phyloP scores from a whole-genome alignment of 768 basidiomycete species.

The Tylopilus subfusipes region DNA sequence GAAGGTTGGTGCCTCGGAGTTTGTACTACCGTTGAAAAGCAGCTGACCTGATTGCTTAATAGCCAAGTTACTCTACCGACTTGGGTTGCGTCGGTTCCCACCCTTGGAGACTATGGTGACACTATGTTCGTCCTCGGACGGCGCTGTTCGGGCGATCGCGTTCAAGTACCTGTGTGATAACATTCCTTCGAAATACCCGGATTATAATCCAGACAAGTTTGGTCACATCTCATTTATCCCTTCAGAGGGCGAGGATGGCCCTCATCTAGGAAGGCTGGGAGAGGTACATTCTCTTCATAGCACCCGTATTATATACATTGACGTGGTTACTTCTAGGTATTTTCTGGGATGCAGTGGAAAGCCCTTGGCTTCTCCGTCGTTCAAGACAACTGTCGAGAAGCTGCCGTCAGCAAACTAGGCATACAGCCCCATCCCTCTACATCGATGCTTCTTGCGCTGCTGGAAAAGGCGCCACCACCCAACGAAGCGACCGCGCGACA shows the following conservation, averaged over 20 bases:
- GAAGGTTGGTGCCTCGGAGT: conserved; percentile 58
- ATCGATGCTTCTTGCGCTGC: not conserved
- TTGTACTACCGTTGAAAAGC: not conserved
- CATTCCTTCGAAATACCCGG: not conserved
- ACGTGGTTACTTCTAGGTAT: not conserved
- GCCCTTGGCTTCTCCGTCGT: not conserved
- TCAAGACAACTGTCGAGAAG: not conserved
- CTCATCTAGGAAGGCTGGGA: not conserved
- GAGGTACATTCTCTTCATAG: not conserved
- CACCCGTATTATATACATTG: not conserved
- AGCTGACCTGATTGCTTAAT: not conserved
- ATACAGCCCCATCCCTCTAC: not conserved
- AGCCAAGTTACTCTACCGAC: not conserved
- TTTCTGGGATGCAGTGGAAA: not conserved
- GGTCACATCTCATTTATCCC: not conserved
- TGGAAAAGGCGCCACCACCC: not conserved
- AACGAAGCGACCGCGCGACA: not conserved
- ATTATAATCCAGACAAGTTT: not conserved
- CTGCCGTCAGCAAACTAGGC: not conserved
- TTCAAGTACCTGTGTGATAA: not conserved
- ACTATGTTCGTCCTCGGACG: not conserved
- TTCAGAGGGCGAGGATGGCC: not conserved
- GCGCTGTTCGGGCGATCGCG: not conserved
- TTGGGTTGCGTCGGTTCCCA: not conserved
- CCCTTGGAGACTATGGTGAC: not conserved